Evolutionary conservation across 768 basidiomycete genomes (phyloP), one percentile per base, ranked within the genome.

Genomic region (Rhodotorula diobovata): DNA sequence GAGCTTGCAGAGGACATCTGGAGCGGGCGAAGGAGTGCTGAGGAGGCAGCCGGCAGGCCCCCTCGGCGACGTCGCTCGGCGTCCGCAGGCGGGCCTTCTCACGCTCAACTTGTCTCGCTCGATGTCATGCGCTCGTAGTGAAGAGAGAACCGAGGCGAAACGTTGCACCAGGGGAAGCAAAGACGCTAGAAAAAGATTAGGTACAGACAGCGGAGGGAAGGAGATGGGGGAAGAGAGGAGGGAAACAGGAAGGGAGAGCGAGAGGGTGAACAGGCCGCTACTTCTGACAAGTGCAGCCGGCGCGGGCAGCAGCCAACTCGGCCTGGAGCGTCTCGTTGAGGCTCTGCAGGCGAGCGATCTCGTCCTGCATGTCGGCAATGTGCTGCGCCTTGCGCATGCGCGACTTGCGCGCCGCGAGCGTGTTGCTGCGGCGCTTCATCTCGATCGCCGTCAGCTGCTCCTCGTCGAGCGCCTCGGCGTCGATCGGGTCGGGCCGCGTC

Each of bases 371-470:
- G 66, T 85, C 83, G 64, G 85, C 83, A 74, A 88, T 84, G 73
- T 91, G 86, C 78, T 86, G 84, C 51, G 87, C 80, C 83, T 90
- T 92, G 67, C 89, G 85, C 82, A 85, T 85, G 30, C 92, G 85
- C 77, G 87, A 89, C 41, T 89, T 85, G 4, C 92, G 86, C 12
- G 93, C 93, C 0, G 92, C 91, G 10, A 92, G 80, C 5, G 92
- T 93, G 76, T 95, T 95, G 81, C 88, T 87, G 16, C 87, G 84
- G 41, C 92, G 86, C 83, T 92, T 93, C 54, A 84, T 85, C 76
- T 87, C 88, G 73, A 90, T 89, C 74, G 87, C 87, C 78, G 88
- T 61, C 28, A 73, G 57, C 63, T 76, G 74, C 25, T 67, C 66
- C 59, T 76, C 70, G 65, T 70, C 68, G 34, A 76, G 46, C 15